Evolutionary conservation across 179 eudicot species (phyloP).

Genomic region (Heliamphora pulchella): DNA sequence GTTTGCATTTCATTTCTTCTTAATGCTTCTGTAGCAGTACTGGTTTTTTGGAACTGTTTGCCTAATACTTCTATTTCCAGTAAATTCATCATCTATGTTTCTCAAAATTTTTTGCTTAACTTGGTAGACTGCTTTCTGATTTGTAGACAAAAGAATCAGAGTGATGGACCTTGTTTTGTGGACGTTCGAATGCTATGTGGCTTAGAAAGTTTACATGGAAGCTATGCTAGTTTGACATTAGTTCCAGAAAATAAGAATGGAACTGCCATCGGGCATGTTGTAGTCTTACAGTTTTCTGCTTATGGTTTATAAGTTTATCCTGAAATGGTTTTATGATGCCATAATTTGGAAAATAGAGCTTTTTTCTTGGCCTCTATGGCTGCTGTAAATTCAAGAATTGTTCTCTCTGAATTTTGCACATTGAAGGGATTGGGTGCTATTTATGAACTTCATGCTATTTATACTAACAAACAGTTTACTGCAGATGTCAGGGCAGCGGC

Average conservation of each 20-base stretch:
- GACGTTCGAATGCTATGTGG: no score
- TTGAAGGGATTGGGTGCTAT: neutral
- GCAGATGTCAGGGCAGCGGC: slow-evolving; percentile 82
- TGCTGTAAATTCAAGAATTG: neutral
- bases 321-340: neutral
- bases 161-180: neutral
- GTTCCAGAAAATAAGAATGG: neutral
- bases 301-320: neutral
- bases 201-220: neutral
- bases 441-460: neutral
- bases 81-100: no score
- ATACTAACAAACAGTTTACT: slow-evolving; percentile 17
- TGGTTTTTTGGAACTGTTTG: no score
- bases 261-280: neutral
- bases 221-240: neutral
- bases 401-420: neutral
- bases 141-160: no score
- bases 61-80: no score
- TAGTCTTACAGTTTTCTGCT: neutral
- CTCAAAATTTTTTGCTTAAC: no score
- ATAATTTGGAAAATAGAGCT: neutral
- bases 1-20: no score
- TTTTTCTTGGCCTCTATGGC: neutral
- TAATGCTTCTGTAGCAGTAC: no score
- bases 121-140: no score